Evolutionary conservation across 768 basidiomycete genomes (phyloP), one percentile per base, ranked within the genome.

Genomic region (Boletus eberwhitei): DNA sequence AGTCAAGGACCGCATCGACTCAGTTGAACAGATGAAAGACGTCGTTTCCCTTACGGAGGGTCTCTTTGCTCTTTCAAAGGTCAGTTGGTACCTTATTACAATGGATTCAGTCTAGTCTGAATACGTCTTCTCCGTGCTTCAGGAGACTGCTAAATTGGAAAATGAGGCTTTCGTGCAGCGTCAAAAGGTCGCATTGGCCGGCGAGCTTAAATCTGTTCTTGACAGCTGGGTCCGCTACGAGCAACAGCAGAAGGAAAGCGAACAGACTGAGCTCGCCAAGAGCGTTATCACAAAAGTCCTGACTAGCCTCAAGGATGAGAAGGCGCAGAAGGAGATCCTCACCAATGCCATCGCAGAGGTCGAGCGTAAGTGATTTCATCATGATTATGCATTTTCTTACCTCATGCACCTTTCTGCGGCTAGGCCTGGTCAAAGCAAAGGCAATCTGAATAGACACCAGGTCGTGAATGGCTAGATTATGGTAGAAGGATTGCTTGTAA

Each of bases 191-290:
- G 85, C 83, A 40, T 76, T 98, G 67, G 85, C 94, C 31, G 59
- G 88, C 41, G 97, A 99, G 77, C 77, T 98, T 68, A 98, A 98
- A 77, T 65, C 87, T 31, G 95, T 98, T 38, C 84, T 99, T 53
- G 97, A 98, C 79, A 91, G 90, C 71, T 97, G 95, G 95, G 96
- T 94, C 53, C 90, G 97, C 70, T 94, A 86, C 75, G 96, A 98
- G 79, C 95, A 97, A 70, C 92, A 95, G 71, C 80, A 85, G 69
- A 93, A 97, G 80, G 95, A 99, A 79, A 88, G 83, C 67, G 93
- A 99, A 77, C 97, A 99, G 82, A 81, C 85, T 32, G 90, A 92
- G 48, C 85, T 99, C 53, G 88, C 93, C 59, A 86, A 88, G 81
- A 76, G 79, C 48, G 88, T 99, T 70, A 90, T 97, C 64, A 83